phyloP scores from a whole-genome alignment of 2,329 filamentous ascomycete species.

The Blumeria graminis region DNA sequence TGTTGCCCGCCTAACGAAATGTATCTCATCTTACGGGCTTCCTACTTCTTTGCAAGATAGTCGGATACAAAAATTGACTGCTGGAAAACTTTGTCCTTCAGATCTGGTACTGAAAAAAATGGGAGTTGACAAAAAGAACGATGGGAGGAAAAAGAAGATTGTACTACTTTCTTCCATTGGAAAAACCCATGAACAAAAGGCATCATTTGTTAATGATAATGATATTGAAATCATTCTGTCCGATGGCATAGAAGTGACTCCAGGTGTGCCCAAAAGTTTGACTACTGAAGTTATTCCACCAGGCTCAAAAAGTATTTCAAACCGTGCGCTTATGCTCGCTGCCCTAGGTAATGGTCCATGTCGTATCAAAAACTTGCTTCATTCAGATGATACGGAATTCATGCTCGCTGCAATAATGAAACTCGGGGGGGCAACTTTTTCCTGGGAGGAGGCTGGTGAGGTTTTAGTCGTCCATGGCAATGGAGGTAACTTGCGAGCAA shows the following conservation, averaged over 20 bases:
- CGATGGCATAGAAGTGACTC: conserved; percentile 47
- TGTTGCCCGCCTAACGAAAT: conserved; percentile 74
- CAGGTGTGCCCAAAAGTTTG: conserved; percentile 41
- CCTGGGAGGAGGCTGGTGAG: conserved; percentile 88
- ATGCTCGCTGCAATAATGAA: conserved; percentile 84
- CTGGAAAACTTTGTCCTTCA: conserved; percentile 68
- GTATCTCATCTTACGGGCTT: conserved; percentile 78
- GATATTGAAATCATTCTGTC: conserved; percentile 68
- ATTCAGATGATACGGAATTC: conserved; percentile 90
- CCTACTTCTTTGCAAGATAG: conserved; percentile 71
- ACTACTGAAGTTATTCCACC: conserved; percentile 64
- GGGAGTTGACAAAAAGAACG: conserved; percentile 98
- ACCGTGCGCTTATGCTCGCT: conserved; percentile 79
- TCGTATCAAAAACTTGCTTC: conserved; percentile 72
- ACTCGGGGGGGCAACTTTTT: conserved; percentile 67
- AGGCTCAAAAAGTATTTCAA: conserved; percentile 94
- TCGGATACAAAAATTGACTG: conserved; percentile 56
- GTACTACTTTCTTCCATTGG: conserved; percentile 81
- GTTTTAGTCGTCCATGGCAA: conserved; percentile 74
- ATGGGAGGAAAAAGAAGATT: conserved; percentile 85
- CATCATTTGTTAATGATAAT: conserved; percentile 68
- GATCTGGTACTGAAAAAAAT: conserved; percentile 75
- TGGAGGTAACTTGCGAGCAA: conserved; percentile 63
- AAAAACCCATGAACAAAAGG: conserved; percentile 63
- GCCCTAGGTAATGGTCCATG: conserved; percentile 71